Percentiles rank a stretch among this genome's conserved stretches.
Evolutionary conservation across 208 protist species (phyloP).

Genomic region (Entamoeba nuttalli): DNA sequence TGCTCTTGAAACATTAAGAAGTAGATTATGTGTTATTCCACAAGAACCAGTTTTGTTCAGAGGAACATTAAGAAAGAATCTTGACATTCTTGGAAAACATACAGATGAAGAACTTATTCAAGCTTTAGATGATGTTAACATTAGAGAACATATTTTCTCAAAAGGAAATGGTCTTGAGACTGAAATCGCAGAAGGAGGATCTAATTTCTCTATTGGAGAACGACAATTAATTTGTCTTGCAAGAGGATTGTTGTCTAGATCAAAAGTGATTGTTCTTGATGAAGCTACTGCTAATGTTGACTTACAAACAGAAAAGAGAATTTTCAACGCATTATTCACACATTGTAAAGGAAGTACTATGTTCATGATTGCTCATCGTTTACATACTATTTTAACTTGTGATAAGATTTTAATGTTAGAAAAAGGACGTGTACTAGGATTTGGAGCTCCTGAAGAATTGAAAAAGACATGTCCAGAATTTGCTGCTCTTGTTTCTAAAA

Average conservation of each 20-base stretch:
- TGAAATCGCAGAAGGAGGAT: background rate
- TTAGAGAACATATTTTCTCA: slow-evolving; percentile 14
- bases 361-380: slow-evolving; percentile 25
- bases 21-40: slow-evolving; percentile 30
- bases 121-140: slow-evolving; percentile 9
- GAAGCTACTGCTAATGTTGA: slow-evolving; percentile 14
- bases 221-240: slow-evolving; percentile 30
- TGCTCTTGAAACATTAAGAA: slow-evolving; percentile 17
- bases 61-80: slow-evolving; percentile 30
- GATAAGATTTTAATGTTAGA: slow-evolving; percentile 56
- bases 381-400: slow-evolving; percentile 41
- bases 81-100: slow-evolving; percentile 26
- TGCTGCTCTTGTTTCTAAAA: background rate
- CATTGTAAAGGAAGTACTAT: slow-evolving; percentile 10
- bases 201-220: slow-evolving; percentile 25
- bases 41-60: slow-evolving; percentile 41
- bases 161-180: background rate
- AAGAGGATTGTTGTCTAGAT: slow-evolving; percentile 13
- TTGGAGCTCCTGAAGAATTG: slow-evolving; percentile 28
- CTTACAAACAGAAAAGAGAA: slow-evolving; percentile 15
- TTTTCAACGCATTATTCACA: slow-evolving; percentile 13
- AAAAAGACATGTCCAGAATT: background rate
- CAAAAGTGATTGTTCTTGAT: slow-evolving; percentile 16
- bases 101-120: slow-evolving; percentile 25
- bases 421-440: background rate